Evolutionary conservation across 2,329 filamentous ascomycete genomes (phyloP), one percentile per base, ranked within the genome.

Genomic region (Aspergillus fructus): DNA sequence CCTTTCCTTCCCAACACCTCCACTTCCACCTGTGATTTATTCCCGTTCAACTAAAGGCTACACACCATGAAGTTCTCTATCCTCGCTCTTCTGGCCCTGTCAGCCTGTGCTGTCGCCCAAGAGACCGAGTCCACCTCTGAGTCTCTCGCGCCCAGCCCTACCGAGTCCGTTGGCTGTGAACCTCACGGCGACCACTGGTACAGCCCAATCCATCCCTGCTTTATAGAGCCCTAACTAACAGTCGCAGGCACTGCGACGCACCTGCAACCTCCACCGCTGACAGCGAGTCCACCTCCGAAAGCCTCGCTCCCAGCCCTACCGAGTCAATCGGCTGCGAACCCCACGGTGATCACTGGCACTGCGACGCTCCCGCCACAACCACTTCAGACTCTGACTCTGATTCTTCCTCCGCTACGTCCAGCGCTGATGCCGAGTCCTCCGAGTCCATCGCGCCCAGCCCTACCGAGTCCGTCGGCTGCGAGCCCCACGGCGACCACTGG

Each of bases 291-390:
- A 45, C 45, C 15, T 47, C 58, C 58, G 53, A 65, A 40, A 60
- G 66, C n/a, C 67, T 66, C 0, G 67, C 66, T 13, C 68, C 68
- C 37, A 70, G 67, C 15, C 70, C 70, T 15, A 72, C 69, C 8
- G 68, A 63, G 15, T 72, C 66, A 2, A 27, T 63, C 8, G 65
- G 68, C 37, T 66, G 67, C 47, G 59, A 68, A 23, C 60, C 68
- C 4, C 63, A 68, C 34, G 67, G 66, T 5, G 67, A 70, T 24
- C 68, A 70, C 53, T 70, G 68, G 66, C 69, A 72, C 54, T 72
- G 69, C 45, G 66, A 69, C 4, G 69, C 66, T 3, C 66, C 68
- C 6, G 66, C 62, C 9, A 49, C 54, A 7, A 55, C 62, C 4
- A 40, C 27, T 11, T 30, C 59, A 19, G 41, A 56, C 17, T 52